Percentiles rank a stretch among this genome's conserved stretches.
Evolutionary conservation across 345 rosid genomes (phyloP).

Genomic region (Eucalyptus grandis): DNA sequence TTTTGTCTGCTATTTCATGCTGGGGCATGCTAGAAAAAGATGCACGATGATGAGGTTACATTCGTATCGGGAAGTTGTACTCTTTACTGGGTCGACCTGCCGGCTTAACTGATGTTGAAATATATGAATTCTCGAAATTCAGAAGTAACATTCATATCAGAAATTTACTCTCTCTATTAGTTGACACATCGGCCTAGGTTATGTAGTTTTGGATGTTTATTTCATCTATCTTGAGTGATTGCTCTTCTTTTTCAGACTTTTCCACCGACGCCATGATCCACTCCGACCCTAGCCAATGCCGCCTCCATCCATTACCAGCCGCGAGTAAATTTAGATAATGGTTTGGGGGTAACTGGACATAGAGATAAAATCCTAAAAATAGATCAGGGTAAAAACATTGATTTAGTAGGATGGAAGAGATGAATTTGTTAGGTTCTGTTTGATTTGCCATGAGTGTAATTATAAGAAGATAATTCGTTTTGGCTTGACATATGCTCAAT

Average conservation of each 20-base stretch:
- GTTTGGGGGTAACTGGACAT: not conserved
- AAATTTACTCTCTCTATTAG: not conserved
- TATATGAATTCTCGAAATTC: not conserved
- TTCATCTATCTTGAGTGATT: not conserved
- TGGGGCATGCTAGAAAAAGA: not conserved
- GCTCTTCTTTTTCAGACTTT: not conserved
- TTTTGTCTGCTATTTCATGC: not conserved
- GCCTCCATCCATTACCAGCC: not conserved
- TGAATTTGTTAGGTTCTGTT: not conserved
- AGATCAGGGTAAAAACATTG: not conserved
- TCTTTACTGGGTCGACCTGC: not conserved
- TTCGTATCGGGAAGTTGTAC: not conserved
- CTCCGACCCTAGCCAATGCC: not conserved
- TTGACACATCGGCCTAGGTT: not conserved
- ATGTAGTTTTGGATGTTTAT: not conserved
- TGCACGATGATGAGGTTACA: not conserved
- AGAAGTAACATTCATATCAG: not conserved
- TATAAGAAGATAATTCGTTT: not conserved
- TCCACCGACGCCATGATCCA: not conserved
- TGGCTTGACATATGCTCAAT: not conserved
- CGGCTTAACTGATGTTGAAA: not conserved
- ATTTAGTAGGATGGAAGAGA: not conserved
- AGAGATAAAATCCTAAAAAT: not conserved
- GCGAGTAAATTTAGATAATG: not conserved
- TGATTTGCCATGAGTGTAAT: not conserved